Percentiles rank a stretch among this genome's conserved stretches.
These are phyloP conservation scores for Actinomortierella wolfii DNA, from an alignment of 371 early-diverging fungal species.

Conservation along the genomic window DNA sequence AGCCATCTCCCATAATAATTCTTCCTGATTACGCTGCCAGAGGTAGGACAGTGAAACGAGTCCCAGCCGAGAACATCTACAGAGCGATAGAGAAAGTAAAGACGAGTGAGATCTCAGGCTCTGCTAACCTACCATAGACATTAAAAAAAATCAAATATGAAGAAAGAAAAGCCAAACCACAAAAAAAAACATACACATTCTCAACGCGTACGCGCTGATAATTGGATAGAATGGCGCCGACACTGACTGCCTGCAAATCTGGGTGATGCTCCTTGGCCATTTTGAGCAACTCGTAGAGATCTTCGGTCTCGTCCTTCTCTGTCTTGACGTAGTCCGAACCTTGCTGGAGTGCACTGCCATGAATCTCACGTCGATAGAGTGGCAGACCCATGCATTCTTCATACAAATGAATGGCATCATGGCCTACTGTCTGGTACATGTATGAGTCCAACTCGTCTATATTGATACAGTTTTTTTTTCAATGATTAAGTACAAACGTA, in stretches of 20 bases:
- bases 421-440: conserved; percentile 99
- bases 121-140: neutral
- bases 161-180: neutral
- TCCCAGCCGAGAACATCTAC: conserved; percentile 82
- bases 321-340: conserved; percentile 68
- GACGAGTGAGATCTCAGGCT: no score
- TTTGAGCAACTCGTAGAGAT: conserved; percentile 79
- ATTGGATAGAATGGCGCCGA: conserved; percentile 97
- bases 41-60: conserved; percentile 90
- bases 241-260: conserved; percentile 89
- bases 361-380: conserved; percentile 81
- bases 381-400: conserved; percentile 93
- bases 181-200: conserved; percentile 69
- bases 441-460: conserved; percentile 95
- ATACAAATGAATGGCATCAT: conserved; percentile 85
- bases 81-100: neutral
- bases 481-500: neutral
- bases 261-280: conserved; percentile 65
- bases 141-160: neutral
- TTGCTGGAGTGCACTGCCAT: conserved; percentile 74
- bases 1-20: conserved; percentile 94
- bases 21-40: conserved; percentile 92
- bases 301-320: conserved; percentile 96
- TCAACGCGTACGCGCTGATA: conserved; percentile 99
- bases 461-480: neutral